Evolutionary conservation across 2,329 filamentous ascomycete species (phyloP).

Genomic region (Talaromyces sp.): DNA sequence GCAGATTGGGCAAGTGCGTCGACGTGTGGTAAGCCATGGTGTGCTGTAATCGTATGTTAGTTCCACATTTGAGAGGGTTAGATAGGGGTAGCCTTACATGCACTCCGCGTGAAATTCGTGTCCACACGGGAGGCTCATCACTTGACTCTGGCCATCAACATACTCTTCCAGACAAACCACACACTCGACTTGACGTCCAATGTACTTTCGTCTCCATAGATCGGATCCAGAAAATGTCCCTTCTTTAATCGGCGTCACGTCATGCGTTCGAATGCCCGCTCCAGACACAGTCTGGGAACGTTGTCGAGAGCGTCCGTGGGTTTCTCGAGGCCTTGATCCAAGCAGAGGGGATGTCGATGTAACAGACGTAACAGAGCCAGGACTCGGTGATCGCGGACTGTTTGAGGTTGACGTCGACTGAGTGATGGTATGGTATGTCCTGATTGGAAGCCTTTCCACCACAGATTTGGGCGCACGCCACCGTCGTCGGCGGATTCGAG

Average conservation of each 20-base stretch:
- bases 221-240: conserved; percentile 43
- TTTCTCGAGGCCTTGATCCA: conserved; percentile 28
- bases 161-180: conserved; percentile 98
- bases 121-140: conserved; percentile 96
- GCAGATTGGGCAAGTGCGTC: conserved; percentile 97
- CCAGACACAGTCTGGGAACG: conserved; percentile 41
- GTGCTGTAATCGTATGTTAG: conserved; percentile 57
- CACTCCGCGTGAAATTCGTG: conserved; percentile 97
- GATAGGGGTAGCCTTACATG: conserved; percentile 67
- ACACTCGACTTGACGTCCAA: conserved; percentile 74
- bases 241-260: conserved; percentile 42
- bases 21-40: conserved; percentile 91
- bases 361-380: conserved; percentile 56
- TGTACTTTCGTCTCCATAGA: conserved; percentile 57
- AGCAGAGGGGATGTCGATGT: conserved; percentile 79
- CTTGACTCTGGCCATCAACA: conserved; percentile 84
- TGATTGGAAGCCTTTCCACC: conserved; percentile 88
- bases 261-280: conserved; percentile 29
- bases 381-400: conserved; percentile 61
- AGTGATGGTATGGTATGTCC: conserved; percentile 86
- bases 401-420: conserved; percentile 57
- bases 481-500: conserved; percentile 80
- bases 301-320: conserved; percentile 34
- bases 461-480: conserved; percentile 98
- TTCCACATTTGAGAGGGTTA: neutral